phyloP scores from a whole-genome alignment of 108 stramenopile genomes.

The Schizochytrium sp. region DNA sequence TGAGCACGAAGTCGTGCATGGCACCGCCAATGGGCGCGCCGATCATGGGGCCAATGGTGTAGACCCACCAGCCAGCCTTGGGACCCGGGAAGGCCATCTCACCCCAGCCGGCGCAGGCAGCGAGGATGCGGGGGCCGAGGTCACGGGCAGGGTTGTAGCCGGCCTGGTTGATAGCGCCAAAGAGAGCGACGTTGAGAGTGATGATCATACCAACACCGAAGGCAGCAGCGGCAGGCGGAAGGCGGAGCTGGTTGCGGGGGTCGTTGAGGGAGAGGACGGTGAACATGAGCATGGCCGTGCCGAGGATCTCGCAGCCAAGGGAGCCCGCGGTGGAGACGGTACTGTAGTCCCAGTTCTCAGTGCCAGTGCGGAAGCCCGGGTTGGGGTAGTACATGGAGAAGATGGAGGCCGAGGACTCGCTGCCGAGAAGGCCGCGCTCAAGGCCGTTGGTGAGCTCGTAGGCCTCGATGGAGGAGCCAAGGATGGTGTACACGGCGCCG shows the following conservation, averaged over 20 bases:
- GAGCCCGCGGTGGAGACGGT: constrained; percentile 15
- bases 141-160: constrained; percentile 64
- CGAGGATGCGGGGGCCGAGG: constrained; percentile 57
- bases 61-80: constrained; percentile 48
- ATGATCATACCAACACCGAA: constrained; percentile 50
- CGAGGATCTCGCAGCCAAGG: constrained; percentile 46
- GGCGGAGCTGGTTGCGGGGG: constrained; percentile 34
- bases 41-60: constrained; percentile 52
- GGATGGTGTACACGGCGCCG: constrained; percentile 34
- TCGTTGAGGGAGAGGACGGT: constrained; percentile 53
- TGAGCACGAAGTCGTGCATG: constrained; percentile 6
- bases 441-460: constrained; percentile 41
- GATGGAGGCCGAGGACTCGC: background rate
- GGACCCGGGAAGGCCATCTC: background rate
- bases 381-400: background rate
- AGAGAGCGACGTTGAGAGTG: constrained; percentile 37
- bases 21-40: constrained; percentile 48
- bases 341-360: background rate
- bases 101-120: constrained; percentile 54
- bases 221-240: constrained; percentile 25
- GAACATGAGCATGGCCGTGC: constrained; percentile 47
- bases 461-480: constrained; percentile 29
- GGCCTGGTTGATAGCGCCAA: constrained; percentile 56
- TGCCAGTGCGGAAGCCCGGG: background rate
- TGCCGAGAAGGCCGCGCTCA: background rate